These are phyloP conservation scores for Hypericum androsaemum DNA, from an alignment of 345 rosid species.

Conservation along the genomic window DNA sequence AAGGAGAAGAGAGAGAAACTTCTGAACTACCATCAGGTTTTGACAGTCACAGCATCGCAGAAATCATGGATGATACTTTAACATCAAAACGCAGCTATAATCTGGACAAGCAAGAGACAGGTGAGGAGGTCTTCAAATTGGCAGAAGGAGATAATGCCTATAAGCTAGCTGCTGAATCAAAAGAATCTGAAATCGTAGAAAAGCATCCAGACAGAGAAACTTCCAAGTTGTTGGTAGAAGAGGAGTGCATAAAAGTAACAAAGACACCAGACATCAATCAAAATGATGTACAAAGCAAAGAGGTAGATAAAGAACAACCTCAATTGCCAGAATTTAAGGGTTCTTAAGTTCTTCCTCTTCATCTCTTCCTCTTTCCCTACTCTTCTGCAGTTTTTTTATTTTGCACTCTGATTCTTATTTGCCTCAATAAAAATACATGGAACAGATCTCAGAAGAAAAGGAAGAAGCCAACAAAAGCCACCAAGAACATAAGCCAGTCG, in stretches of 20 bases:
- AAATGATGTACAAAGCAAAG: constrained; percentile 25
- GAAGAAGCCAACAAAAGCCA: constrained; percentile 14
- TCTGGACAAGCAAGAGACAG: constrained; percentile 8
- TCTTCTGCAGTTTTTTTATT: not conserved
- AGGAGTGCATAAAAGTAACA: constrained; percentile 9
- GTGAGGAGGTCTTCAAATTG: constrained; percentile 12
- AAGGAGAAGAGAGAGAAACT: constrained; percentile 8
- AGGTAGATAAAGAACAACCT: constrained; percentile 14
- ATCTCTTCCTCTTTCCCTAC: not conserved
- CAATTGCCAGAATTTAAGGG: constrained; percentile 2
- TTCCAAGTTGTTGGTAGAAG: constrained; percentile 8
- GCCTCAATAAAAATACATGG: not conserved
- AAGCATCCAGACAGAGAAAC: constrained; percentile 11
- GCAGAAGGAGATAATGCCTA: not conserved
- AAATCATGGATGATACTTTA: not conserved
- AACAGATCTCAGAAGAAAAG: constrained; percentile 29
- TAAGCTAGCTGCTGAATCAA: constrained; percentile 9
- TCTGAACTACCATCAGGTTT: not conserved
- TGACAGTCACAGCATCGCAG: constrained; percentile 11
- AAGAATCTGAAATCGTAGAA: constrained; percentile 11
- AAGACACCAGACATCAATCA: constrained; percentile 16
- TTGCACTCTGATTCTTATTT: constrained; percentile 6
- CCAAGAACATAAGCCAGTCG: constrained; percentile 17
- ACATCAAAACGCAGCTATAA: constrained; percentile 3
- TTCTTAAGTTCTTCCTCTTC: not conserved